Evolutionary conservation across 305 asterid species (phyloP).

Genomic region (Fraxinus baroniana): DNA sequence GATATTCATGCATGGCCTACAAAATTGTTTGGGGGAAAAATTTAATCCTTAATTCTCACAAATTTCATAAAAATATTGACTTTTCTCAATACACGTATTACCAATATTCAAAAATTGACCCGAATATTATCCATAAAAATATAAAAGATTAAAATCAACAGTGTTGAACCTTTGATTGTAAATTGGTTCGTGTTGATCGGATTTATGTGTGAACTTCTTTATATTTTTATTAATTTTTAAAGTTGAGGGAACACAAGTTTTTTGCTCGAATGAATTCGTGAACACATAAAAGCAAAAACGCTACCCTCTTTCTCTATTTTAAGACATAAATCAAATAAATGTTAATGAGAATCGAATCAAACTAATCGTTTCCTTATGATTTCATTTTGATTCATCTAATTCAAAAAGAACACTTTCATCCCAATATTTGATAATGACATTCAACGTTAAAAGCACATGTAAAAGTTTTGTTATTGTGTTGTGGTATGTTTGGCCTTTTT

Average conservation of each 20-base stretch:
- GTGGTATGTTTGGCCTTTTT: neutral
- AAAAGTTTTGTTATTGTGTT: neutral
- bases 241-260: neutral
- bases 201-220: neutral
- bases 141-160: too few relatives aligned
- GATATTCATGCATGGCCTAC: neutral
- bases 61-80: neutral
- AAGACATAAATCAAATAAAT: too few relatives aligned
- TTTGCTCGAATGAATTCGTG: neutral
- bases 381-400: neutral
- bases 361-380: too few relatives aligned
- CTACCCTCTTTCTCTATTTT: too few relatives aligned
- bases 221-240: too few relatives aligned
- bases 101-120: neutral
- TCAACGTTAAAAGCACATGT: neutral
- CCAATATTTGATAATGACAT: neutral
- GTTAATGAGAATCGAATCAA: too few relatives aligned
- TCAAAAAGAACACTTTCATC: neutral
- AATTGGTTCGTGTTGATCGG: neutral
- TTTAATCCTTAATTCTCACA: neutral
- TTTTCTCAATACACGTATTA: neutral
- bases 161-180: neutral
- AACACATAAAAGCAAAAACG: neutral
- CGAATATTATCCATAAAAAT: neutral
- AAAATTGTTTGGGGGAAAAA: too few relatives aligned